Conservation (phyloP, 177 flowering plant genomes). For the Vitis hybrid region DNA sequence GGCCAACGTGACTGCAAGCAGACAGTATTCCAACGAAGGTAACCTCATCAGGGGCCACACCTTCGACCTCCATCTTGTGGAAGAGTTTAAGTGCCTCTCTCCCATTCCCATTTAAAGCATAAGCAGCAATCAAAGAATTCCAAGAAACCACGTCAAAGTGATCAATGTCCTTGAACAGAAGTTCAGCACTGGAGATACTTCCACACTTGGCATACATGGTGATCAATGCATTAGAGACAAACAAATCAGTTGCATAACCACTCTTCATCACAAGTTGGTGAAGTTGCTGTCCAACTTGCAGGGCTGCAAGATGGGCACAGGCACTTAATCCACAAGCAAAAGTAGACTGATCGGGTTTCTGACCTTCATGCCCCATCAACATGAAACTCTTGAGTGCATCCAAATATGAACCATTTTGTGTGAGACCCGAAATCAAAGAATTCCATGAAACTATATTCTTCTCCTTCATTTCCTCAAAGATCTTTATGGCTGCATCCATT, state of each 20-base stretch:
- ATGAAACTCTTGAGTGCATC: constrained; percentile 30
- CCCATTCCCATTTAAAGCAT: constrained; percentile 34
- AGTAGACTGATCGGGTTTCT: constrained; percentile 33
- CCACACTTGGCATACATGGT: constrained; percentile 46
- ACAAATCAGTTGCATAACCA: constrained; percentile 30
- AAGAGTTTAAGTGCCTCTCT: constrained; percentile 26
- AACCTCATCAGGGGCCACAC: constrained; percentile 30
- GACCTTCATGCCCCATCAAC: constrained; percentile 26
- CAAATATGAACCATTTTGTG: constrained; percentile 23
- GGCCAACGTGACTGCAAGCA: constrained; percentile 35
- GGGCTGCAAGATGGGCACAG: constrained; percentile 32
- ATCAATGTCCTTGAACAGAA: constrained; percentile 21
- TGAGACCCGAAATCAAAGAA: constrained; percentile 36
- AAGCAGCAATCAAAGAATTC: constrained; percentile 43
- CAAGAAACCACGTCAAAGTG: constrained; percentile 30
- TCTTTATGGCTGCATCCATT: constrained; percentile 29
- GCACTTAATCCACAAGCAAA: constrained; percentile 31
- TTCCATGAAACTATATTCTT: constrained; percentile 46
- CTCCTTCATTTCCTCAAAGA: constrained; percentile 32
- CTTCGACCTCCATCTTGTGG: constrained; percentile 23
- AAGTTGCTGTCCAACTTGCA: constrained; percentile 32
- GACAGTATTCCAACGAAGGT: constrained; percentile 29
- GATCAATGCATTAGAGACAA: constrained; percentile 31
- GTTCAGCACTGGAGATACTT: constrained; percentile 18
- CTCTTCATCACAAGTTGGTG: constrained; percentile 27